These are phyloP conservation scores for Trichoderma orchidacearum DNA, from an alignment of 495 filamentous ascomycete genomes.

Conservation along the genomic window DNA sequence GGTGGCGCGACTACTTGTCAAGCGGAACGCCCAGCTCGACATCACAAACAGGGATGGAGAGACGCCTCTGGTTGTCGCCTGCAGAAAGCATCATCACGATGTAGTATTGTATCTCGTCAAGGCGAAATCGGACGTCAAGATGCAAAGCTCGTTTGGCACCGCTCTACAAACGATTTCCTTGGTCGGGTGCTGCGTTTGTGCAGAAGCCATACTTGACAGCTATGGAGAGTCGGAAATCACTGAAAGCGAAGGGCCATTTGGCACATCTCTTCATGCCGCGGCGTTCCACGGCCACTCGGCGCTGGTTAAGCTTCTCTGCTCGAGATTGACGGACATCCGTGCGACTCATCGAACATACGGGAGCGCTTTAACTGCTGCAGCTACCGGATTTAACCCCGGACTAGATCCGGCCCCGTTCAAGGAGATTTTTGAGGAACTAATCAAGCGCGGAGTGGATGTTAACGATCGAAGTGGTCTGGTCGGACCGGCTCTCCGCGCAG, in stretches of 20 bases:
- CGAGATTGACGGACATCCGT: neutral
- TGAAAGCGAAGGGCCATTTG: slow-evolving; percentile 1
- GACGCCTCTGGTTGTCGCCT: neutral
- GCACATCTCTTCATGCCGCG: slow-evolving; percentile 5
- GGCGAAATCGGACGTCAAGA: neutral
- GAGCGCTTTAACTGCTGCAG: neutral
- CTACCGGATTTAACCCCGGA: neutral
- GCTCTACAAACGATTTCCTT: neutral
- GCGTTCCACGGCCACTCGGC: slow-evolving; percentile 2
- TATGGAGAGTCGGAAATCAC: neutral
- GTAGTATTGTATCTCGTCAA: neutral
- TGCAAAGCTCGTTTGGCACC: neutral
- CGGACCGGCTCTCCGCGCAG: neutral
- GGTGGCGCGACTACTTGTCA: neutral
- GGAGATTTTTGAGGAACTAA: neutral
- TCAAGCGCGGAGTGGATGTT: neutral
- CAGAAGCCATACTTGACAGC: neutral
- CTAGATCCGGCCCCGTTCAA: neutral
- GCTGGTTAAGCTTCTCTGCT: slow-evolving; percentile 3
- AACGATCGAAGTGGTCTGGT: neutral
- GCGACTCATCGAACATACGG: neutral
- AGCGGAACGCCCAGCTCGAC: neutral
- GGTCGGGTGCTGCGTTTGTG: neutral
- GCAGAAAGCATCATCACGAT: neutral
- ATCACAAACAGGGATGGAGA: neutral